Evolutionary conservation across 345 rosid species (phyloP).

Genomic region (Stellera chamaejasme): DNA sequence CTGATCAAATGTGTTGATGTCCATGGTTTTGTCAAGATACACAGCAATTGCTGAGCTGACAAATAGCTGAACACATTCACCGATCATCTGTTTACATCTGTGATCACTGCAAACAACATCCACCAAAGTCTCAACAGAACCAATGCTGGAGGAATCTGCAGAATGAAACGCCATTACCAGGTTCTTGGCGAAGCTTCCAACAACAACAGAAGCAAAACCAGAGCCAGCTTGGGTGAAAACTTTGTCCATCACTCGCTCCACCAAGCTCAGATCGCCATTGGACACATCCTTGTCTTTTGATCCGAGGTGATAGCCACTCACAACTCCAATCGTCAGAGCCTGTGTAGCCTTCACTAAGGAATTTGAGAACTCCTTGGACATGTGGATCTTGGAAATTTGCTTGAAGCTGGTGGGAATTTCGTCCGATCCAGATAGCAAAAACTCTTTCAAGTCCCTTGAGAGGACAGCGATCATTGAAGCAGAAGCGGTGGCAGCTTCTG

Average conservation of each 20-base stretch:
- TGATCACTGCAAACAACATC: conserved; percentile 34
- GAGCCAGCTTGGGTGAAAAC: conserved; percentile 53
- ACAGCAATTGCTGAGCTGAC: conserved; percentile 75
- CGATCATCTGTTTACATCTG: conserved; percentile 43
- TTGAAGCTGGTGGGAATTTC: conserved; percentile 61
- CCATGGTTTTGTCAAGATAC: conserved; percentile 68
- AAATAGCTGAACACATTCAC: conserved; percentile 64
- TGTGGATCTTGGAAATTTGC: conserved; percentile 55
- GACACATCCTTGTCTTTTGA: conserved; percentile 13
- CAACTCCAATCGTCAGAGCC: conserved; percentile 46
- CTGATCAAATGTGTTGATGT: conserved; percentile 52
- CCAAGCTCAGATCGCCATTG: conserved; percentile 26
- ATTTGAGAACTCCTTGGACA: conserved; percentile 48
- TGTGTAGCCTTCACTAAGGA: conserved; percentile 35
- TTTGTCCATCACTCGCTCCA: conserved; percentile 53
- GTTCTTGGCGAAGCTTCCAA: conserved; percentile 79
- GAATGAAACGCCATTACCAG: conserved; percentile 40
- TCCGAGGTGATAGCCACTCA: conserved; percentile 30
- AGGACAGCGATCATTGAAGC: conserved; percentile 42
- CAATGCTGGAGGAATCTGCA: conserved; percentile 8
- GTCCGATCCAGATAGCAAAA: conserved; percentile 57
- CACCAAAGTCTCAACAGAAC: conserved; percentile 23
- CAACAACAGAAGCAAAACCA: conserved; percentile 69
- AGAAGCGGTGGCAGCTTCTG: conserved; percentile 53
- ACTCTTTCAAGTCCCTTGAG: conserved; percentile 43